Evolutionary conservation across 805 yeast species (phyloP).

Genomic region (Yamadazyma philogaea): DNA sequence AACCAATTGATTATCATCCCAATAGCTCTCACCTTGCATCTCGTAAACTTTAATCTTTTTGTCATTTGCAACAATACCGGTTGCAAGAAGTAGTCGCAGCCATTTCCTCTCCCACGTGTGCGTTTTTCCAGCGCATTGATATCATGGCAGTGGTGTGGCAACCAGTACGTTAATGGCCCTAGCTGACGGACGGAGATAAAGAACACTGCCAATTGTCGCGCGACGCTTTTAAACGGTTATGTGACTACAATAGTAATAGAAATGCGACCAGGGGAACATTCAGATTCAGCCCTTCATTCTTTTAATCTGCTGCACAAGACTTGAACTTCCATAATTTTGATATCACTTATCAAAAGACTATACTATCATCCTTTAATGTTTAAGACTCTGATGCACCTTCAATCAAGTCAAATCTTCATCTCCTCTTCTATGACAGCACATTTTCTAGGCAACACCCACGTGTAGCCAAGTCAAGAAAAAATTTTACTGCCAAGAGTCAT

Average conservation of each 20-base stretch:
- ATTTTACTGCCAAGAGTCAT: neutral
- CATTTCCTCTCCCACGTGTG: constrained; percentile 2
- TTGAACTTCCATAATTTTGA: neutral
- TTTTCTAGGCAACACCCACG: constrained; percentile 5
- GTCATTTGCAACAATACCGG: neutral
- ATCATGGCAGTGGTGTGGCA: no score
- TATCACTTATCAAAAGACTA: neutral
- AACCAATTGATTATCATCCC: no score
- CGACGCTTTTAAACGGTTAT: no score
- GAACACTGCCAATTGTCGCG: no score
- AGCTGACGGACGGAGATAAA: no score
- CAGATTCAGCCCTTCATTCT: neutral
- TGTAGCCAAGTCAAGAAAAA: constrained; percentile 2
- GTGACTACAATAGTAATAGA: no score
- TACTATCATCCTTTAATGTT: neutral
- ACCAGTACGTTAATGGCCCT: no score
- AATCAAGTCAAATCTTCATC: neutral
- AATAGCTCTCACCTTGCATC: neutral
- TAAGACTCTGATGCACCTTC: neutral
- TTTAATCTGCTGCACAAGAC: neutral
- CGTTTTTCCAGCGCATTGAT: no score
- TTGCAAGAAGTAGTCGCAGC: constrained; percentile 3
- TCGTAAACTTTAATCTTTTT: neutral
- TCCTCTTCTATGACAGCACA: neutral
- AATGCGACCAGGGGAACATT: neutral